Percentiles rank a stretch among this genome's conserved stretches.
phyloP scores from a whole-genome alignment of 495 filamentous ascomycete species.

The Talaromyces stipitatus region DNA sequence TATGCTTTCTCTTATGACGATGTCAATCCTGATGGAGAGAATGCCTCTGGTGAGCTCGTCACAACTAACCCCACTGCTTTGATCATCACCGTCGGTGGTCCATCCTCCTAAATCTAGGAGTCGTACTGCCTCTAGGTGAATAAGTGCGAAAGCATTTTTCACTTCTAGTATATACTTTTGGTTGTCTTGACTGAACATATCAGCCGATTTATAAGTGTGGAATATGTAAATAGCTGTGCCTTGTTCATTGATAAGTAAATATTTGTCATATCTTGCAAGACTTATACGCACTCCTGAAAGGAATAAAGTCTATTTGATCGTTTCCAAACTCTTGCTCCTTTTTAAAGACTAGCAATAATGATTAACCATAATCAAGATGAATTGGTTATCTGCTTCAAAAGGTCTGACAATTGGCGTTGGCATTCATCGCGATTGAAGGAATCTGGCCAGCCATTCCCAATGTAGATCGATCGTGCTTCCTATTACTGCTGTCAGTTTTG shows the following conservation, averaged over 20 bases:
- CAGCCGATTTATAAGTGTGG: not conserved
- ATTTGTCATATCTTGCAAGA: not conserved
- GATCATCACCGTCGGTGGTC: conserved; percentile 59
- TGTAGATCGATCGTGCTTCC: not conserved
- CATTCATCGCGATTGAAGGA: not conserved
- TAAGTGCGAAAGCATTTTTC: not conserved
- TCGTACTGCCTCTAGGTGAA: not conserved
- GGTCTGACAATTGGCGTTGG: not conserved
- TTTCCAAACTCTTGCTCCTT: not conserved
- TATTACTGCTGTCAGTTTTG: not conserved
- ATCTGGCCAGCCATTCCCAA: conserved; percentile 3
- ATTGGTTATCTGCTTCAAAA: not conserved
- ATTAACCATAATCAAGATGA: not conserved
- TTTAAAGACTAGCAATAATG: not conserved
- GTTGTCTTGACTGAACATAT: not conserved
- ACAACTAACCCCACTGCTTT: conserved; percentile 47
- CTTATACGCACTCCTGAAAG: not conserved
- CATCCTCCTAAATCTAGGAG: not conserved
- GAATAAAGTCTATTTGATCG: not conserved
- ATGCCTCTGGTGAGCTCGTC: conserved; percentile 58
- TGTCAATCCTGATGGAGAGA: conserved; percentile 49
- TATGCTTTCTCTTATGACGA: conserved; percentile 81
- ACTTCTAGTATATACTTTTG: not conserved
- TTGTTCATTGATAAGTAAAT: not conserved
- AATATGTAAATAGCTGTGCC: not conserved